Evolutionary conservation across 2,329 filamentous ascomycete genomes (phyloP).

Genomic region (Ilyonectria mors-panacis): DNA sequence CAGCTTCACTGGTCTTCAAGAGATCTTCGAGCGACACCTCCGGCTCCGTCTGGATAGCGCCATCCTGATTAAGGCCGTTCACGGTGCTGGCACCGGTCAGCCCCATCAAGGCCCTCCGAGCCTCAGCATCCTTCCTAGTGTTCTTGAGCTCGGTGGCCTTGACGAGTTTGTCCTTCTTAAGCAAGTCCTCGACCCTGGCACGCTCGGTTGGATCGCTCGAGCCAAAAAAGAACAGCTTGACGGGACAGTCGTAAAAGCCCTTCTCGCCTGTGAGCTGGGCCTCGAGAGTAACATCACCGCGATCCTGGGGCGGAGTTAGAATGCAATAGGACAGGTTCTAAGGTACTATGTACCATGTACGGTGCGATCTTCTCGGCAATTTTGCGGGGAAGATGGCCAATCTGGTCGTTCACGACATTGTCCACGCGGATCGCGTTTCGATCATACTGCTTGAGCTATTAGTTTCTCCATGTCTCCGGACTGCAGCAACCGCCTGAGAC

Average conservation of each 20-base stretch:
- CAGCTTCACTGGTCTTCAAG: slow-evolving; percentile 74
- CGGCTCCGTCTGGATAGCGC: slow-evolving; percentile 47
- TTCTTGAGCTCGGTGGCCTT: slow-evolving; percentile 69
- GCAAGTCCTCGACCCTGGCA: slow-evolving; percentile 68
- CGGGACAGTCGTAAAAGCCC: slow-evolving; percentile 78
- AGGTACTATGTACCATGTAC: slow-evolving; percentile 70
- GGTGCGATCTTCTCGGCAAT: slow-evolving; percentile 80
- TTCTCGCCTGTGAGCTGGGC: slow-evolving; percentile 78
- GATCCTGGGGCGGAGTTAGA: slow-evolving; percentile 63
- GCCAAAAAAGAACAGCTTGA: slow-evolving; percentile 79
- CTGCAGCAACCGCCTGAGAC: background rate
- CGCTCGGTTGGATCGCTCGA: slow-evolving; percentile 69
- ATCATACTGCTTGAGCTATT: slow-evolving; percentile 68
- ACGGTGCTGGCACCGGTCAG: slow-evolving; percentile 57
- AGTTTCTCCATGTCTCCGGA: slow-evolving; percentile 2
- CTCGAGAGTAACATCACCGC: slow-evolving; percentile 74
- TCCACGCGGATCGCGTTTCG: slow-evolving; percentile 83
- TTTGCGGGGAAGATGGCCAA: slow-evolving; percentile 81
- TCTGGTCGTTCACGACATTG: slow-evolving; percentile 81
- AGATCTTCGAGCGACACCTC: slow-evolving; percentile 73
- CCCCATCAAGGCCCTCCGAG: slow-evolving; percentile 62
- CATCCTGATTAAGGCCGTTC: slow-evolving; percentile 52
- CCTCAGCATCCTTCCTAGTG: slow-evolving; percentile 68
- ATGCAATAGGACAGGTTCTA: background rate
- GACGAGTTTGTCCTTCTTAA: slow-evolving; percentile 77